A percentile compares a stretch with the other conserved stretches of the same genome.
Conservation (phyloP, 768 basidiomycete genomes). For the Mycena sanguinolenta region DNA sequence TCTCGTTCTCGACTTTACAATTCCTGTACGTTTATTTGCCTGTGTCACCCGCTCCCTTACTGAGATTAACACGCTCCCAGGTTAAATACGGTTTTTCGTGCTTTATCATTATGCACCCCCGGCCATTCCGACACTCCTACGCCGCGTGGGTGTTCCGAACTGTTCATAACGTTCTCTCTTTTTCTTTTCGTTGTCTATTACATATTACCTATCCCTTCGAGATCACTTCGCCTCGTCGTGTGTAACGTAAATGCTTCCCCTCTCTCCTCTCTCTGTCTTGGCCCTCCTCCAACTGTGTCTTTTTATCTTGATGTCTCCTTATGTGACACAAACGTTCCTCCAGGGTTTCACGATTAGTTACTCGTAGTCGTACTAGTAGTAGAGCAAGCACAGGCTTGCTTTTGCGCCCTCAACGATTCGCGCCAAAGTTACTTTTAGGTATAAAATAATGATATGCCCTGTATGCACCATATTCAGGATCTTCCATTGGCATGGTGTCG, state of each 20-base stretch:
- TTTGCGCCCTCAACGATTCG: conserved; percentile 26
- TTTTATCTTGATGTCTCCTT: conserved; percentile 34
- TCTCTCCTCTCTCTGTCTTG: conserved; percentile 6
- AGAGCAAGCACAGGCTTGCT: conserved; percentile 33
- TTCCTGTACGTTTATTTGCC: conserved; percentile 28
- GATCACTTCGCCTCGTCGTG: conserved; percentile 10
- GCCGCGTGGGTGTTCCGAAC: conserved; percentile 18
- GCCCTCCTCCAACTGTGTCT: conserved; percentile 17
- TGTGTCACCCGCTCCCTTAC: neutral
- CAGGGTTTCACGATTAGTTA: conserved; percentile 27
- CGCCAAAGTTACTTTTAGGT: conserved; percentile 33
- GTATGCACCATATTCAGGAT: no score
- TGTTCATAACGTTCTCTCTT: conserved; percentile 22
- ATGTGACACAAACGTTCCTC: conserved; percentile 18
- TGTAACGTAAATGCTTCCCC: conserved; percentile 14
- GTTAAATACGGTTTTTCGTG: conserved; percentile 16
- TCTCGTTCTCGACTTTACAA: conserved; percentile 24
- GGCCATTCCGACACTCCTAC: neutral
- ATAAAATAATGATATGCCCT: conserved; percentile 34
- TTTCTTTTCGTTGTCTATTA: conserved; percentile 26
- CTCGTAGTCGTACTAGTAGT: conserved; percentile 12
- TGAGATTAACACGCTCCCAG: conserved; percentile 6
- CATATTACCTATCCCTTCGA: conserved; percentile 1
- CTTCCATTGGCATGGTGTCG: no score
- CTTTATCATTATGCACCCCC: conserved; percentile 23